These are phyloP conservation scores for Zancudomyces culisetae DNA, from an alignment of 371 early-diverging fungal genomes.

Conservation along the genomic window DNA sequence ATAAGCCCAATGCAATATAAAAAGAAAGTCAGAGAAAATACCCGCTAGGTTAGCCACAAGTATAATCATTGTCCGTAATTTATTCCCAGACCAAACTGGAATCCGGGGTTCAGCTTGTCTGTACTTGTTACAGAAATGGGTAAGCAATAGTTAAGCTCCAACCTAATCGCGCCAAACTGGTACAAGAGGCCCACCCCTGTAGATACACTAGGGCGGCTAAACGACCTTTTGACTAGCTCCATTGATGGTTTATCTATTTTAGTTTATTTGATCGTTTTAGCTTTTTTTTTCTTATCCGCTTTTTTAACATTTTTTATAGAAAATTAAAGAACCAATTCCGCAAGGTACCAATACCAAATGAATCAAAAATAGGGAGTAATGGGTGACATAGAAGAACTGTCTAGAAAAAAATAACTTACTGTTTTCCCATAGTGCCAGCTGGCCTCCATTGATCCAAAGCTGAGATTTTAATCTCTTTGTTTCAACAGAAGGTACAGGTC, in stretches of 20 bases:
- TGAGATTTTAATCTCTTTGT: slow-evolving; percentile 53
- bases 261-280: no score
- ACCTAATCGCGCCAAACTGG: slow-evolving; percentile 60
- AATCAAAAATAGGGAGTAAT: no score
- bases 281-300: no score
- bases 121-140: slow-evolving; percentile 51
- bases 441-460: slow-evolving; percentile 72
- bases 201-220: slow-evolving; percentile 37
- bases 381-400: no score
- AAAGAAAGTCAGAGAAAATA: background rate
- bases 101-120: slow-evolving; percentile 57
- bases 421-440: slow-evolving; percentile 32
- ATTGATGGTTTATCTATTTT: background rate
- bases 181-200: slow-evolving; percentile 69
- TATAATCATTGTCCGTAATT: slow-evolving; percentile 25
- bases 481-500: slow-evolving; percentile 27
- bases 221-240: slow-evolving; percentile 6
- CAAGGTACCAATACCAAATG: no score
- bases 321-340: no score
- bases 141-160: slow-evolving; percentile 77
- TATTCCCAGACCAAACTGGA: slow-evolving; percentile 74
- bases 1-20: slow-evolving; percentile 20
- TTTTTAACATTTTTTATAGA: no score
- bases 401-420: slow-evolving; percentile 21
- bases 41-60: background rate